phyloP scores from a whole-genome alignment of 768 basidiomycete species.

The Tylopilus felleus region DNA sequence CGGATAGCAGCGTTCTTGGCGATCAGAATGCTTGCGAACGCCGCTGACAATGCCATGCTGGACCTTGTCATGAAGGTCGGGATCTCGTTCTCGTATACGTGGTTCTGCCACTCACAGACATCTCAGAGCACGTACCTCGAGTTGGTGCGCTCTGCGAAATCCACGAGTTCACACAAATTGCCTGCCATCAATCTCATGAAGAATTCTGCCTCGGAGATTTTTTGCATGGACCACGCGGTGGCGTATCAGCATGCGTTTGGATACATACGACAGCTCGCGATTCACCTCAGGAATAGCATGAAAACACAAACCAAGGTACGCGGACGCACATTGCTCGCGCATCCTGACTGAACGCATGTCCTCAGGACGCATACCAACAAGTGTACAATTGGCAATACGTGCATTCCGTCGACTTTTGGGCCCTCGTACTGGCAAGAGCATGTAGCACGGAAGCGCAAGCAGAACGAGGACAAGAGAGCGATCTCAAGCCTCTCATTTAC shows the following conservation, averaged over 20 bases:
- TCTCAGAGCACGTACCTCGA: slow-evolving; percentile 82
- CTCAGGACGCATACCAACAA: slow-evolving; percentile 83
- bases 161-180: slow-evolving; percentile 81
- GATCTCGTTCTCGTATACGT: neutral
- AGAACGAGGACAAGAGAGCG: slow-evolving; percentile 61
- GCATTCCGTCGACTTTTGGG: slow-evolving; percentile 97
- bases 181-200: slow-evolving; percentile 97
- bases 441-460: slow-evolving; percentile 59
- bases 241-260: slow-evolving; percentile 95
- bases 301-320: slow-evolving; percentile 79
- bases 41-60: slow-evolving; percentile 73
- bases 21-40: slow-evolving; percentile 72
- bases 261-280: slow-evolving; percentile 92
- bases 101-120: neutral
- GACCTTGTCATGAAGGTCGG: slow-evolving; percentile 84
- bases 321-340: slow-evolving; percentile 1
- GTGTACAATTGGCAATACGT: slow-evolving; percentile 99
- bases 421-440: slow-evolving; percentile 77
- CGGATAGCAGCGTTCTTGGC: slow-evolving; percentile 86
- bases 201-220: slow-evolving; percentile 92
- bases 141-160: slow-evolving; percentile 78
- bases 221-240: slow-evolving; percentile 66
- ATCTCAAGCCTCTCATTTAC: slow-evolving; percentile 85
- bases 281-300: slow-evolving; percentile 89
- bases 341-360: slow-evolving; percentile 4